Conservation (phyloP, 2,329 filamentous ascomycete species). For the Aspergillus latus region DNA sequence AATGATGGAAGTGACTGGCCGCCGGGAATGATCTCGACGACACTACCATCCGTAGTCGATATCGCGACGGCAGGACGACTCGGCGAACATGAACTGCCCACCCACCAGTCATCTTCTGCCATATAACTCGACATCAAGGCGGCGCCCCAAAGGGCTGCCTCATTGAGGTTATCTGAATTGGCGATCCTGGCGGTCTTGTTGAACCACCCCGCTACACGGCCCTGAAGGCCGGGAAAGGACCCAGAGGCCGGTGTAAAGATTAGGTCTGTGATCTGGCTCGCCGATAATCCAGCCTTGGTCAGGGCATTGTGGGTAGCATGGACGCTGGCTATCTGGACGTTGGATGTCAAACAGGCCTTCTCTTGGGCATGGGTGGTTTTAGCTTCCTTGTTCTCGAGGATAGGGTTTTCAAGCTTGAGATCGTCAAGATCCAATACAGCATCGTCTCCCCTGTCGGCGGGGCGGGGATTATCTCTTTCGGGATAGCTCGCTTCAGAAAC, state of each 20-base stretch:
- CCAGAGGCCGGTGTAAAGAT: background rate
- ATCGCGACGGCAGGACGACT: background rate
- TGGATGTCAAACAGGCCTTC: no score
- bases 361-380: no score
- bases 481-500: no score
- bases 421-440: no score
- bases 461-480: no score
- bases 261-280: background rate
- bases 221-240: background rate
- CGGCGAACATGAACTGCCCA: background rate
- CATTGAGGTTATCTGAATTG: background rate
- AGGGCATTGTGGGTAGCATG: no score
- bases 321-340: no score
- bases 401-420: no score
- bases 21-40: background rate
- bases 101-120: background rate
- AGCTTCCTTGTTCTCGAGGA: no score
- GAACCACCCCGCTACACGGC: background rate
- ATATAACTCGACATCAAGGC: background rate
- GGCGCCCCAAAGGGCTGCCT: background rate
- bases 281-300: no score
- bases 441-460: no score
- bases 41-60: background rate
- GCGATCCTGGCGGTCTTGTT: background rate
- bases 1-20: background rate